Base-by-base conservation (phyloP, 257 asterid genomes). In the Ophiorrhiza pumila region DNA sequence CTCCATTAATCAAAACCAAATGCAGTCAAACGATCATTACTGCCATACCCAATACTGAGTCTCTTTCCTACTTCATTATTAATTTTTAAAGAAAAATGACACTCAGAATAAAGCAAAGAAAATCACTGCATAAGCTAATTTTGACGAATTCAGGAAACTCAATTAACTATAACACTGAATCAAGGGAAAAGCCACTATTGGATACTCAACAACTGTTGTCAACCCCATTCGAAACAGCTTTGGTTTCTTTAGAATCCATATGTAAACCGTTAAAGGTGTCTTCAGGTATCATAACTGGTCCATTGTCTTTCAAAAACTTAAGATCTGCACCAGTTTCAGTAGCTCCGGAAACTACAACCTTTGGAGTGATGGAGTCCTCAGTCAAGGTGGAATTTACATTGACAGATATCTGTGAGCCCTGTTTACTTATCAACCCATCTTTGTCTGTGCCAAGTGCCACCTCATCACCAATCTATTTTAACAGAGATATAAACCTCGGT, bases 381-480 rank as follows among this genome's bases (percentile, higher is more conserved):
- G 64, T 41, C 57, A 65, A 56, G 50, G 68, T 32, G 7, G 65
- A 32, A 15, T 14, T 56, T 6, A 71, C 50, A 49, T 37, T 27
- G 12, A 68, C 73, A 74, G 79, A 43, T 52, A 29, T 29, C 11
- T 59, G 56, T 7, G 71, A 46, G 29, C 57, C 60, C 43, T 27
- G 67, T 57, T 68, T 78, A 59, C 50, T 45, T 1, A n/a, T 29
- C 23, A 23, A 25, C 47, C 72, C 80, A 29, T 70, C 75, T 68
- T 72, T 75, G 39, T 71, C 79, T 34, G 39, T 27, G 25, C 74
- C 75, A 17, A n/a, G 31, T 43, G 62, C 55, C 27, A 53, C 72
- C 55, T 71, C 70, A 56, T 62, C 74, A 52, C 76, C 71, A 34
- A 53, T 77, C 83, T 78, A 81, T 53, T 68, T 53, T 41, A 22